Evolutionary conservation across 2,329 filamentous ascomycete genomes (phyloP).

Genomic region (Cercospora janseana): DNA sequence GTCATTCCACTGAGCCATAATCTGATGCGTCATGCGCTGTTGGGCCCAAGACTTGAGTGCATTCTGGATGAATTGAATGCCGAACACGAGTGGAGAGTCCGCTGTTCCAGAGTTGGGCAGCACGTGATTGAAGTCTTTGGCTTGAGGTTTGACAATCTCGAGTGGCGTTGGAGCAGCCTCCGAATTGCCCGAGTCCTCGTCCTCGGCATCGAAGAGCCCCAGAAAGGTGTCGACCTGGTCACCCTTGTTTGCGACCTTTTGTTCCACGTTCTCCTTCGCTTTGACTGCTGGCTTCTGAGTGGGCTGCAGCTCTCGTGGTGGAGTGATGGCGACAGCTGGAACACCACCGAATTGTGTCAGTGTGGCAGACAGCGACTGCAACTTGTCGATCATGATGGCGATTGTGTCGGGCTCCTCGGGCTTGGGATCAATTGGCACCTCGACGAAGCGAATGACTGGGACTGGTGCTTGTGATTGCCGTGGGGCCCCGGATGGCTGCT

Average conservation of each 20-base stretch:
- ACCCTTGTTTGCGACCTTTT: slow-evolving; percentile 1
- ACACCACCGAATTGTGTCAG: slow-evolving; percentile 34
- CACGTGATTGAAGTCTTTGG: slow-evolving; percentile 18
- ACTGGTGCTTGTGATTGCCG: slow-evolving; percentile 15
- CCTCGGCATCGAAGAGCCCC: slow-evolving; percentile 27
- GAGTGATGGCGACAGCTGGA: slow-evolving; percentile 21
- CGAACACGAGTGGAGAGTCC: slow-evolving; percentile 33
- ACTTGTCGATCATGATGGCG: slow-evolving; percentile 30
- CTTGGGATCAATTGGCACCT: slow-evolving; percentile 21
- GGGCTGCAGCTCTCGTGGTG: slow-evolving; percentile 10
- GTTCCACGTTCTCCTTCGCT: not conserved
- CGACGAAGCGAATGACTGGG: slow-evolving; percentile 27
- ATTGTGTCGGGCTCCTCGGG: slow-evolving; percentile 25
- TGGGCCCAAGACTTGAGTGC: slow-evolving; percentile 38
- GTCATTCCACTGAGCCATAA: slow-evolving; percentile 24
- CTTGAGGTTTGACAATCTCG: slow-evolving; percentile 8
- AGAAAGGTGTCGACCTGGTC: slow-evolving; percentile 31
- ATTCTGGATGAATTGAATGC: slow-evolving; percentile 38
- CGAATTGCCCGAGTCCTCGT: slow-evolving; percentile 21
- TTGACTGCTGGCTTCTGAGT: not conserved
- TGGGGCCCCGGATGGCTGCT: slow-evolving; percentile 15
- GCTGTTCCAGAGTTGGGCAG: slow-evolving; percentile 22
- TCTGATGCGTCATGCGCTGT: slow-evolving; percentile 29
- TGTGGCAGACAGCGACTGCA: slow-evolving; percentile 29
- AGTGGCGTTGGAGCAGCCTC: not conserved